Percentiles rank a stretch among this genome's conserved stretches.
phyloP scores from a whole-genome alignment of 192 early-diverging fungal genomes.

The Rhizophagus clarus region DNA sequence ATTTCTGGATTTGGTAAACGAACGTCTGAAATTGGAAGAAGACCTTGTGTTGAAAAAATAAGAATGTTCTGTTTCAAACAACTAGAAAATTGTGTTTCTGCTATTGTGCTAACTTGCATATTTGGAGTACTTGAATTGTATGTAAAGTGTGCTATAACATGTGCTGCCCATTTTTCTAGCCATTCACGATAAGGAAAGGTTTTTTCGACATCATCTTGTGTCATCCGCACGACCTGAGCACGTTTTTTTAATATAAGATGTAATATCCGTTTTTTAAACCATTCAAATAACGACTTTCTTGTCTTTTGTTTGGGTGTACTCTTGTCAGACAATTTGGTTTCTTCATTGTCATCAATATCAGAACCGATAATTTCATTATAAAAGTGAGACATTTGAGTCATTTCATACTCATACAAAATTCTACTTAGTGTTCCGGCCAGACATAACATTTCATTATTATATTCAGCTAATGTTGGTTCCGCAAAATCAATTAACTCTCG shows the following conservation, averaged over 20 bases:
- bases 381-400: slow-evolving; percentile 58
- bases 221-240: no score
- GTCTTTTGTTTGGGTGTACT: background rate
- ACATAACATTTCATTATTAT: slow-evolving; percentile 79
- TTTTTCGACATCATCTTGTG: no score
- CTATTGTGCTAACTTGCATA: slow-evolving; percentile 61
- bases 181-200: no score
- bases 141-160: slow-evolving; percentile 66
- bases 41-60: slow-evolving; percentile 70
- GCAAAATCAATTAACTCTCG: slow-evolving; percentile 90
- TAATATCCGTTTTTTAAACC: background rate
- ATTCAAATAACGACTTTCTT: background rate
- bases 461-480: slow-evolving; percentile 73
- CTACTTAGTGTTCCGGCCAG: slow-evolving; percentile 73
- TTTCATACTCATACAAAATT: slow-evolving; percentile 76
- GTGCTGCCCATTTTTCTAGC: slow-evolving; percentile 59
- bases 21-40: slow-evolving; percentile 50
- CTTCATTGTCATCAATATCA: no score
- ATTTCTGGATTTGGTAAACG: slow-evolving; percentile 65
- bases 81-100: slow-evolving; percentile 61
- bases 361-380: slow-evolving; percentile 27
- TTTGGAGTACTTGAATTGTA: slow-evolving; percentile 73
- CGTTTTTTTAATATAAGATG: no score
- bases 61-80: slow-evolving; percentile 48
- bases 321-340: no score